These are phyloP conservation scores for Fusarium newnesense DNA, from an alignment of 2,329 filamentous ascomycete genomes.

Conservation along the genomic window DNA sequence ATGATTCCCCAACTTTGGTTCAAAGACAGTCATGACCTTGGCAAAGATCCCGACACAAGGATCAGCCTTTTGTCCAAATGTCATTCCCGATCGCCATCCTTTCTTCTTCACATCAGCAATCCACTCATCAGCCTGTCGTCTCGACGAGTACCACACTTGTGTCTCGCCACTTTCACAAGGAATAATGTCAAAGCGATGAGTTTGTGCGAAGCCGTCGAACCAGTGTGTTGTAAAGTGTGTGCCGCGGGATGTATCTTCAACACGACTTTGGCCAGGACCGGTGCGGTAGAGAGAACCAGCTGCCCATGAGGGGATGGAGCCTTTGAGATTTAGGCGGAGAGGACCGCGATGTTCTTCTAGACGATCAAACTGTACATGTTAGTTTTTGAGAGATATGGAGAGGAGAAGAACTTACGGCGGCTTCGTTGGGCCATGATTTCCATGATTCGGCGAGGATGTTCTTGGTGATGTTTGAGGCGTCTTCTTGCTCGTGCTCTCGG, in stretches of 20 bases:
- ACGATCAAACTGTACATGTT: constrained; percentile 68
- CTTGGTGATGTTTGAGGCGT: constrained; percentile 34
- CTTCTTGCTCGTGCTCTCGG: constrained; percentile 41
- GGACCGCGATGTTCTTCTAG: constrained; percentile 73
- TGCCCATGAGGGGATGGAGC: constrained; percentile 75
- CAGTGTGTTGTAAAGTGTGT: constrained; percentile 75
- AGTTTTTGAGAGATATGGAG: neutral
- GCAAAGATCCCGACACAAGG: constrained; percentile 79
- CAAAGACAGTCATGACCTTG: constrained; percentile 74
- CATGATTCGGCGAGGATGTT: constrained; percentile 49
- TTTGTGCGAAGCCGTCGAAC: constrained; percentile 81
- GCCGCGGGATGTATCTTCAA: constrained; percentile 68
- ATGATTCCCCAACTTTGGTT: constrained; percentile 58
- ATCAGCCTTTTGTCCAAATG: constrained; percentile 78
- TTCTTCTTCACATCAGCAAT: constrained; percentile 69
- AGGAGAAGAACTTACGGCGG: constrained; percentile 50
- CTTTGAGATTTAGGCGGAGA: constrained; percentile 70
- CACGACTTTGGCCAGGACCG: constrained; percentile 73
- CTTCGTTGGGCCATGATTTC: constrained; percentile 60
- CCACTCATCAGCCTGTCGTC: constrained; percentile 72
- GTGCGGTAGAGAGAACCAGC: constrained; percentile 79
- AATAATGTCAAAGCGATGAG: constrained; percentile 78
- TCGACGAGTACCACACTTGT: constrained; percentile 75
- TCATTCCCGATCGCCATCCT: constrained; percentile 66
- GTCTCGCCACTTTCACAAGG: constrained; percentile 46